Conservation (phyloP, 140 eudicot species). For the Oenanthe javanica region DNA sequence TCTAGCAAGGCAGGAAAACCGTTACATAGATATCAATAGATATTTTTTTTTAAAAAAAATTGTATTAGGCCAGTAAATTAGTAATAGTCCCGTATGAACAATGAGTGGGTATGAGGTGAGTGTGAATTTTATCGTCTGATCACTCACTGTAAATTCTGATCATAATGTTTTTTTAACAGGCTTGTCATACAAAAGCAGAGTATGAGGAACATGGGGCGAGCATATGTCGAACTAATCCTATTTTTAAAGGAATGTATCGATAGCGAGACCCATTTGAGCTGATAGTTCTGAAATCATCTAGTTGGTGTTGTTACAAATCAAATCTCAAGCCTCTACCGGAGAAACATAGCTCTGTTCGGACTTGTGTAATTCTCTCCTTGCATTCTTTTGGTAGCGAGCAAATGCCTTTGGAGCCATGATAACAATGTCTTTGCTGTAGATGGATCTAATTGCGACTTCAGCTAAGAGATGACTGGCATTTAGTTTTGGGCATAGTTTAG, state of each 20-base stretch:
- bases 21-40: not conserved
- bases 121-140: not conserved
- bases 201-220: slow-evolving; percentile 98
- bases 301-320: not conserved
- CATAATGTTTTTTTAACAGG: slow-evolving; percentile 31
- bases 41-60: not conserved
- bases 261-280: not conserved
- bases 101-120: not conserved
- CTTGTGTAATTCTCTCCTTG: slow-evolving; percentile 27
- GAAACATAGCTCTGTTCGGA: slow-evolving; percentile 3
- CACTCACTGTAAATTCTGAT: not conserved
- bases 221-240: slow-evolving; percentile 97
- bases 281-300: not conserved
- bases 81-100: not conserved
- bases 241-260: slow-evolving; percentile 98
- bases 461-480: slow-evolving; percentile 11
- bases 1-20: not conserved
- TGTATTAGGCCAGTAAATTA: not conserved
- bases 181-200: slow-evolving; percentile 96
- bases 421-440: not conserved
- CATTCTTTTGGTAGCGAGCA: slow-evolving; percentile 44
- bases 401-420: slow-evolving; percentile 13
- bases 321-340: slow-evolving; percentile 1
- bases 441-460: slow-evolving; percentile 6
- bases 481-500: slow-evolving; percentile 15